Evolutionary conservation across 1,284 basidiomycete species (phyloP).

Genomic region (Prillingera fragicola): DNA sequence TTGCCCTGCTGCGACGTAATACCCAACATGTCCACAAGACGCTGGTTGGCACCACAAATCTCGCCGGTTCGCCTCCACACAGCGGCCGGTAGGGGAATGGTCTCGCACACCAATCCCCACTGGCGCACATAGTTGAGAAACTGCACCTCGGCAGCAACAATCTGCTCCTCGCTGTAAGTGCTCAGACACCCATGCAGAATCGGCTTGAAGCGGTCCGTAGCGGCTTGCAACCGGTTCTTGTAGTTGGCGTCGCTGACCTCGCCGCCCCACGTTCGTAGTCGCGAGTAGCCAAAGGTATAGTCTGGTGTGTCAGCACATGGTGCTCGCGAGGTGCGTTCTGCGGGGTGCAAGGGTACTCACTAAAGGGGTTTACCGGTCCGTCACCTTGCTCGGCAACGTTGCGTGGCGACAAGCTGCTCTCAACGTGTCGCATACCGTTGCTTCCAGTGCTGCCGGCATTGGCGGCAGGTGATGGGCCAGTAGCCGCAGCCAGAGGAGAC

Average conservation of each 20-base stretch:
- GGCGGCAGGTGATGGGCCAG: background rate
- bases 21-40: slow-evolving; percentile 11
- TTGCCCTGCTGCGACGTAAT: slow-evolving; percentile 4
- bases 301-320: background rate
- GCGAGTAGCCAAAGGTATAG: slow-evolving; percentile 19
- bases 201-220: slow-evolving; percentile 17
- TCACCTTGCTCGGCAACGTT: too few relatives aligned
- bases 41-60: slow-evolving; percentile 13
- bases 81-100: slow-evolving; percentile 10
- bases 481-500: too few relatives aligned
- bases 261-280: slow-evolving; percentile 10
- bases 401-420: too few relatives aligned
- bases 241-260: slow-evolving; percentile 6
- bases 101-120: slow-evolving; percentile 11
- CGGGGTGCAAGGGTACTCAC: background rate
- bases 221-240: slow-evolving; percentile 6
- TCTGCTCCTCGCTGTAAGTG: slow-evolving; percentile 15
- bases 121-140: slow-evolving; percentile 13
- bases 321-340: background rate
- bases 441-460: too few relatives aligned
- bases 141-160: slow-evolving; percentile 13
- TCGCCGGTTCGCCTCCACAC: slow-evolving; percentile 17
- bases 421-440: too few relatives aligned
- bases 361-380: too few relatives aligned
- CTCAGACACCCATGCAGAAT: slow-evolving; percentile 15